phyloP scores from a whole-genome alignment of 83 land plant genomes.

The Diphasiastrum complanatum region DNA sequence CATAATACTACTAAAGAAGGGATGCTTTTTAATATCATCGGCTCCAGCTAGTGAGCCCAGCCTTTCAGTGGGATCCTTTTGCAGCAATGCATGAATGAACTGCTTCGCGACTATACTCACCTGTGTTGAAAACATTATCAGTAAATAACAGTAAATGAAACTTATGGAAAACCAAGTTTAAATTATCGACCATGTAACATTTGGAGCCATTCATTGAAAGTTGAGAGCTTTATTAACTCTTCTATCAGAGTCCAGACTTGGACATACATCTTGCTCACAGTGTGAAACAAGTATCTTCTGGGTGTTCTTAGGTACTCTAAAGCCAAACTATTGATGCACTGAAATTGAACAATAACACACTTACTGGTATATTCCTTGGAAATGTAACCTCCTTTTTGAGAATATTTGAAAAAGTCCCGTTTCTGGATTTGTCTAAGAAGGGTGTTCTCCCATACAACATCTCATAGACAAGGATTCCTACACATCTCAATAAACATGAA shows the following conservation, averaged over 20 bases:
- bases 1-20: slow-evolving; percentile 53
- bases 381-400: slow-evolving; percentile 67
- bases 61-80: slow-evolving; percentile 58
- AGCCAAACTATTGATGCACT: background rate
- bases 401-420: slow-evolving; percentile 69
- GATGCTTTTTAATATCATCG: slow-evolving; percentile 57
- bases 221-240: too few species aligned
- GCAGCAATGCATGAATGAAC: slow-evolving; percentile 53
- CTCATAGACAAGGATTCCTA: slow-evolving; percentile 79
- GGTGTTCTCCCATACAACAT: slow-evolving; percentile 91
- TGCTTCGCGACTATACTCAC: slow-evolving; percentile 41
- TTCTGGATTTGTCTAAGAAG: slow-evolving; percentile 77
- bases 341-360: background rate
- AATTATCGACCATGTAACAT: too few species aligned
- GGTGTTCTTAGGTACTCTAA: background rate
- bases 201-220: too few species aligned
- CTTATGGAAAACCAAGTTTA: too few species aligned
- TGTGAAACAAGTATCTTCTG: background rate
- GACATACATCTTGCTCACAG: too few species aligned
- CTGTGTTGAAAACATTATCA: slow-evolving; percentile 21
- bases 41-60: slow-evolving; percentile 56
- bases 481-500: too few species aligned
- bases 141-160: too few species aligned
- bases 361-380: slow-evolving; percentile 44
- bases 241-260: too few species aligned